Conservation (phyloP, 2,329 filamentous ascomycete species). For the Aspergillus novofumigatus region DNA sequence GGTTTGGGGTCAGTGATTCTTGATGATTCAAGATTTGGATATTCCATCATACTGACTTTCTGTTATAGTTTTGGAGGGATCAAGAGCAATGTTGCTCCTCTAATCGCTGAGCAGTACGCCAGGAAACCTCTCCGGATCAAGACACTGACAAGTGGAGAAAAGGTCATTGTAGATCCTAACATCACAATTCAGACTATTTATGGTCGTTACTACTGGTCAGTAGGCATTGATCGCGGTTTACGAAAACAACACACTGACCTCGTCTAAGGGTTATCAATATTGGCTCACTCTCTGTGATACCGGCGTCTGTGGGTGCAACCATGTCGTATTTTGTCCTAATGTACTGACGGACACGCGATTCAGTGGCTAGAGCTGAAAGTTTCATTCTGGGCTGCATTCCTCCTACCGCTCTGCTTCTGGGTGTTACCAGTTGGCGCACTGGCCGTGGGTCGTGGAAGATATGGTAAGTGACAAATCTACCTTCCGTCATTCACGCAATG, state of each 20-base stretch:
- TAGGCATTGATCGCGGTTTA: neutral
- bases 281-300: neutral
- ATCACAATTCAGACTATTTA: neutral
- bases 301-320: neutral
- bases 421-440: neutral
- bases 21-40: neutral
- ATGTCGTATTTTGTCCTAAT: neutral
- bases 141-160: neutral
- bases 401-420: conserved; percentile 2
- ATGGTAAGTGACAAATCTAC: neutral
- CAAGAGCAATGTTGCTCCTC: neutral
- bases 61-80: neutral
- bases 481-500: neutral
- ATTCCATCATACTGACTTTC: neutral
- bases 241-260: neutral
- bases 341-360: neutral
- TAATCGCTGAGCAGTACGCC: neutral
- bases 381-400: neutral
- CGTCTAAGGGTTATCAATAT: neutral
- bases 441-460: neutral
- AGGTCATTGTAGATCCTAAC: neutral
- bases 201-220: neutral
- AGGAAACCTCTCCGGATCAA: neutral
- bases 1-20: neutral
- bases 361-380: neutral